Percentiles rank a stretch among this genome's conserved stretches.
These are phyloP conservation scores for Annona cherimola DNA, from an alignment of 164 flowering plant genomes.

Conservation along the genomic window DNA sequence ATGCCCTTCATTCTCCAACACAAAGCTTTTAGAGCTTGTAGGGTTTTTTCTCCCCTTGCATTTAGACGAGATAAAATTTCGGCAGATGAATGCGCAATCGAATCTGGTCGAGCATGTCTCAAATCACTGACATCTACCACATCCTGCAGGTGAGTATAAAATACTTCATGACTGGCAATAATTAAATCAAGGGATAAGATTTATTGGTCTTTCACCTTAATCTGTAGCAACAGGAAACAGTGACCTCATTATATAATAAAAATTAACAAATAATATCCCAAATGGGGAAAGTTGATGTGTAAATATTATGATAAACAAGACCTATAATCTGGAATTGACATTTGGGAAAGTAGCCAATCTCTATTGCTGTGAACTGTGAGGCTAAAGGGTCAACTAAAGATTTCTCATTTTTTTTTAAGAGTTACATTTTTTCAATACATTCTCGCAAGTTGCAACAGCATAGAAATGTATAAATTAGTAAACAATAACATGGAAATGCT, in stretches of 20 bases:
- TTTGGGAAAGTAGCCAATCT: not conserved
- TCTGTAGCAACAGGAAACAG: not conserved
- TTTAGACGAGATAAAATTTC: slow-evolving; percentile 78
- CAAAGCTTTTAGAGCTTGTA: slow-evolving; percentile 69
- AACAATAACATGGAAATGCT: not conserved
- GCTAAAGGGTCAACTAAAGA: not conserved
- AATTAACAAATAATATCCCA: not conserved
- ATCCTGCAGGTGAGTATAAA: slow-evolving; percentile 29
- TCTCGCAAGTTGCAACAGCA: not conserved
- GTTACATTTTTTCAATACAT: too few relatives aligned
- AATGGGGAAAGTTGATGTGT: not conserved
- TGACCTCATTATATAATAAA: not conserved
- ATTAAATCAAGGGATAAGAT: not conserved
- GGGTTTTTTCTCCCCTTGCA: slow-evolving; percentile 76
- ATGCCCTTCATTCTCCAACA: slow-evolving; percentile 88
- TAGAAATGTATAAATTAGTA: not conserved
- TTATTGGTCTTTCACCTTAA: not conserved
- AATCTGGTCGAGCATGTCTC: slow-evolving; percentile 71
- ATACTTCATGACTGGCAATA: not conserved
- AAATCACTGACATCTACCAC: slow-evolving; percentile 66
- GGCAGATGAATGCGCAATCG: slow-evolving; percentile 74
- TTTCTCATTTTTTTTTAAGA: not conserved
- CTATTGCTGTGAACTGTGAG: not conserved
- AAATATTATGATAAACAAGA: not conserved
- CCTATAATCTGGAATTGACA: not conserved